phyloP scores from a whole-genome alignment of 768 basidiomycete genomes.

The Psilocybe sp. region DNA sequence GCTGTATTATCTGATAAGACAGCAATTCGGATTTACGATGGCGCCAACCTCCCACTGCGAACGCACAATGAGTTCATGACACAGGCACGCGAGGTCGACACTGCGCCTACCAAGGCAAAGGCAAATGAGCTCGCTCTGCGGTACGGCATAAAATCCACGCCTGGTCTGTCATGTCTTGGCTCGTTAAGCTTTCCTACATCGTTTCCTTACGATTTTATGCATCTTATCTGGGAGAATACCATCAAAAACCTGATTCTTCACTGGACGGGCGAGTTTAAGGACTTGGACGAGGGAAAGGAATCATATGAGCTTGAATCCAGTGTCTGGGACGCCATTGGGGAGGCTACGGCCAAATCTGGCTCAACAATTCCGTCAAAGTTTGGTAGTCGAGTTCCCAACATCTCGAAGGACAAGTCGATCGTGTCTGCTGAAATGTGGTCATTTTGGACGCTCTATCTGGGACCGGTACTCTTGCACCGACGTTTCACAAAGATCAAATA shows the following conservation, averaged over 20 bases:
- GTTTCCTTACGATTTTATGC: constrained; percentile 48
- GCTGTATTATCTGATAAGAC: neutral
- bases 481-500: constrained; percentile 30
- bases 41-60: constrained; percentile 18
- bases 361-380: constrained; percentile 36
- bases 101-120: constrained; percentile 11
- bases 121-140: constrained; percentile 14
- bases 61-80: neutral
- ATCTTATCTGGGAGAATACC: constrained; percentile 38
- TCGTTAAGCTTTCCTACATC: constrained; percentile 33
- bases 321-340: constrained; percentile 43
- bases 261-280: neutral
- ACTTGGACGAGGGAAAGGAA: neutral
- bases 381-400: constrained; percentile 30
- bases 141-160: constrained; percentile 33
- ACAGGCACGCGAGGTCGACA: constrained; percentile 8
- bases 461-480: constrained; percentile 32
- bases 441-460: constrained; percentile 38
- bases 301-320: neutral
- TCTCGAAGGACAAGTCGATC: constrained; percentile 20
- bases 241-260: constrained; percentile 30
- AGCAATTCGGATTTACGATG: constrained; percentile 15
- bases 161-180: constrained; percentile 27
- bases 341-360: constrained; percentile 27
- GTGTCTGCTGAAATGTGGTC: constrained; percentile 36